Evolutionary conservation across 192 early-diverging fungal genomes (phyloP), one percentile per base, ranked within the genome.

Genomic region (Allomyces macrogynus): DNA sequence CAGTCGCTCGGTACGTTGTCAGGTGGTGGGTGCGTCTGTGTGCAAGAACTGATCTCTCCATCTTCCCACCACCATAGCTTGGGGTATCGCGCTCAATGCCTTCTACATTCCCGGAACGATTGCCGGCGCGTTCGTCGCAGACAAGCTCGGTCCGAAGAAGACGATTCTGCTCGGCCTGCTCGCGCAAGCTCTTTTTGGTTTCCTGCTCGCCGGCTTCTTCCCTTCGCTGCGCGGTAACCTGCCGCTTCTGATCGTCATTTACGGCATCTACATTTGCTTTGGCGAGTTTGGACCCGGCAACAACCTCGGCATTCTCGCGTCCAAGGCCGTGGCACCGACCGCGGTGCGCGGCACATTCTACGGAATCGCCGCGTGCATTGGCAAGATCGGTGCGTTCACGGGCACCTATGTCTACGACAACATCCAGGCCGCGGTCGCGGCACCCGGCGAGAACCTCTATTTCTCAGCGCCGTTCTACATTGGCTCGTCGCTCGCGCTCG

Each of bases 191-290:
- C 27, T 69, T 1, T 24, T 62, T 14, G 68, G 62, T 27, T 61
- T 57, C 40, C 24, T 67, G 10, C 20, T 69, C 23, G 64, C 64
- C 20, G 14, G 32, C 32, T 40, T 40, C 32, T 40, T 40, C 32
- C 32, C 32, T 40, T 40, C 32, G 32, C 32, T 40, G 32, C 32
- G 32, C 3, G 32, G 32, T 7, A 40, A 40, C 32, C 7, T 40
- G 32, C 32, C 32, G 32, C 60, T 78, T 44, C 80, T 82, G 24
- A 75, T 82, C 49, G 70, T 81, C 26, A 68, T 79, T 23, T 82
- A 82, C 62, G 80, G 80, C 63, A 60, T 81, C 25, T 82, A 78
- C 64, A 67, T 82, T 64, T 74, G 72, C 62, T 72, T 77, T 61
- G 75, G 76, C 60, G 73, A 80, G 25, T 71, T 78, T 63, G 76